A percentile compares a stretch with the other conserved stretches of the same genome.
These are phyloP conservation scores for Trichosporon sp. DNA, from an alignment of 1,284 basidiomycete genomes.

Conservation along the genomic window DNA sequence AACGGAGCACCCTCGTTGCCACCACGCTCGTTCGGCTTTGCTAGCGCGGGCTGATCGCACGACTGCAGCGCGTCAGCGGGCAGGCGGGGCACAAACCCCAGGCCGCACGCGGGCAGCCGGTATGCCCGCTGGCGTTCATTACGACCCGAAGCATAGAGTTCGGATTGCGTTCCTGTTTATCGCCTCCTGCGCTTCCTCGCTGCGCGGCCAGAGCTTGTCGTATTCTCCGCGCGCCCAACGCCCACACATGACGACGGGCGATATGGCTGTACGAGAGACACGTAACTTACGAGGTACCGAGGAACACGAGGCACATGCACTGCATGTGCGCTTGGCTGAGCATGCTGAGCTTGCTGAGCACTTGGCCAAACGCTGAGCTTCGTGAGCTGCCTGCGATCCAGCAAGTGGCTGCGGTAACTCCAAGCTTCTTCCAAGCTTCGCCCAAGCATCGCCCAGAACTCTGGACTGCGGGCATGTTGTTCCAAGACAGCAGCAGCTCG, in stretches of 20 bases:
- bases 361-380: not conserved
- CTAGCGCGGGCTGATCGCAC: no score
- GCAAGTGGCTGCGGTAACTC: not conserved
- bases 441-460: not conserved
- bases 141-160: not conserved
- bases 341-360: no score
- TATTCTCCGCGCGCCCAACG: not conserved
- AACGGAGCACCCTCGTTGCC: not conserved
- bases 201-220: not conserved
- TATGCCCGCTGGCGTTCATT: not conserved
- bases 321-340: not conserved
- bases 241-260: not conserved
- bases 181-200: not conserved
- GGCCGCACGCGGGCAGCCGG: not conserved
- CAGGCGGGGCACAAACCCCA: not conserved
- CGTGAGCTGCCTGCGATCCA: not conserved
- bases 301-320: not conserved
- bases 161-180: not conserved
- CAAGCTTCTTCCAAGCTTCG: not conserved
- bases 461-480: no score
- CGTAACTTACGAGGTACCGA: not conserved
- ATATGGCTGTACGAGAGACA: not conserved
- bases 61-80: no score
- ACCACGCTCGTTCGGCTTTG: not conserved
- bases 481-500: not conserved